Conservation (phyloP, 345 rosid species). For the Eucalyptus cloeziana region DNA sequence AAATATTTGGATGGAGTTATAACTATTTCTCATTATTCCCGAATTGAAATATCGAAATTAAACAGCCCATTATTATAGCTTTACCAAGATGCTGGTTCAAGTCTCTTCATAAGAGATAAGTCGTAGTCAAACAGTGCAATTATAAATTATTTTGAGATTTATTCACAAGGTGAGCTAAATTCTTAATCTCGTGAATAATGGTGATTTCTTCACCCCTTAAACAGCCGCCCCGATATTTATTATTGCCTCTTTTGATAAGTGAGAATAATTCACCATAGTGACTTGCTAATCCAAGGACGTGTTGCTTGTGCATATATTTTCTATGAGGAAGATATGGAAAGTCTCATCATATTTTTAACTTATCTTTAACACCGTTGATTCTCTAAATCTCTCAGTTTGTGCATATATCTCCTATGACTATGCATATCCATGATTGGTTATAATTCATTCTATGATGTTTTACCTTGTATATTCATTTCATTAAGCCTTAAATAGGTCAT, state of each 20-base stretch:
- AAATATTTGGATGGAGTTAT: not conserved
- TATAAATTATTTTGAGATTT: too few relatives aligned
- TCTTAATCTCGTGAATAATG: not conserved
- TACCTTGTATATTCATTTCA: not conserved
- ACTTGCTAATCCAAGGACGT: not conserved
- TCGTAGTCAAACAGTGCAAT: not conserved
- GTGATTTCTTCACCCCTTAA: not conserved
- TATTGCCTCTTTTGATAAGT: not conserved
- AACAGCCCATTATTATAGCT: not conserved
- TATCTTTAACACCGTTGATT: not conserved
- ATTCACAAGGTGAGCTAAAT: too few relatives aligned
- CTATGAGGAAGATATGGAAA: not conserved
- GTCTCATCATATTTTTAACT: not conserved
- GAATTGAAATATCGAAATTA: not conserved
- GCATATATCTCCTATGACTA: not conserved
- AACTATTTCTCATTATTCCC: not conserved
- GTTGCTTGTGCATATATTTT: not conserved
- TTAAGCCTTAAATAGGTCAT: not conserved
- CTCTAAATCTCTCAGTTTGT: rapidly evolving
- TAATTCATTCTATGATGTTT: rapidly evolving
- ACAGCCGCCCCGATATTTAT: not conserved
- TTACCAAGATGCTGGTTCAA: too few relatives aligned
- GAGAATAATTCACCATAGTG: not conserved
- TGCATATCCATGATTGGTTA: not conserved
- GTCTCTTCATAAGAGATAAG: not conserved